These are phyloP conservation scores for Capsella rubella DNA, from an alignment of 441 rosid species.

Conservation along the genomic window DNA sequence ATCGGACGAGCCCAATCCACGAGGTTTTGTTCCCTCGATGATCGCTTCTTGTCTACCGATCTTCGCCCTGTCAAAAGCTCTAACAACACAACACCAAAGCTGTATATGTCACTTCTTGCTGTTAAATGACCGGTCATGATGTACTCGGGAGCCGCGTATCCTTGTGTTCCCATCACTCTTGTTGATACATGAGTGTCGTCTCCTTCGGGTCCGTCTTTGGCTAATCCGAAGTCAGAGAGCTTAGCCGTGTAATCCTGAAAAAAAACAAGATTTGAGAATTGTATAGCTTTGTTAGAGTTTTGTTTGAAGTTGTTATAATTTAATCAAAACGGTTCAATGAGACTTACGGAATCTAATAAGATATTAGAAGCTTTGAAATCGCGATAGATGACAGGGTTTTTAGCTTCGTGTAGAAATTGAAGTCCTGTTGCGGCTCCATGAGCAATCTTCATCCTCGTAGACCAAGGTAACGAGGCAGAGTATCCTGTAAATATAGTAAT, in stretches of 20 bases:
- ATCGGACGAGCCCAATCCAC: constrained; percentile 72
- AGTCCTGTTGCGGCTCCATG: constrained; percentile 75
- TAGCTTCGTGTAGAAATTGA: constrained; percentile 65
- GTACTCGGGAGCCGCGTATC: constrained; percentile 82
- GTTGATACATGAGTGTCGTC: constrained; percentile 79
- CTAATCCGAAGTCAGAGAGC: constrained; percentile 73
- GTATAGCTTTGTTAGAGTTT: background rate
- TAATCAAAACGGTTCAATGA: background rate
- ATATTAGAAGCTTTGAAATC: constrained; percentile 79
- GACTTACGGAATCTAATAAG: constrained; percentile 64
- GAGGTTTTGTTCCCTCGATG: constrained; percentile 62
- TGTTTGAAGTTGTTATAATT: background rate
- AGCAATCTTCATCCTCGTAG: constrained; percentile 73
- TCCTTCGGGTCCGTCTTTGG: constrained; percentile 78
- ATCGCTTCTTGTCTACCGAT: constrained; percentile 64
- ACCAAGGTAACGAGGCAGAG: constrained; percentile 69
- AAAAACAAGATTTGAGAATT: background rate
- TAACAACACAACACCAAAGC: constrained; percentile 65
- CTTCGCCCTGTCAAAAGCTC: constrained; percentile 65
- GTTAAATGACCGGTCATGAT: constrained; percentile 79
- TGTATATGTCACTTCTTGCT: constrained; percentile 67
- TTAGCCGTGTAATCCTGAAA: constrained; percentile 68
- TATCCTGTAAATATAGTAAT: constrained; percentile 48
- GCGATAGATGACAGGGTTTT: constrained; percentile 68
- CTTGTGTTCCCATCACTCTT: constrained; percentile 77